Evolutionary conservation across 2,329 filamentous ascomycete genomes (phyloP), one percentile per base, ranked within the genome.

Genomic region (Lachnellula suecica): DNA sequence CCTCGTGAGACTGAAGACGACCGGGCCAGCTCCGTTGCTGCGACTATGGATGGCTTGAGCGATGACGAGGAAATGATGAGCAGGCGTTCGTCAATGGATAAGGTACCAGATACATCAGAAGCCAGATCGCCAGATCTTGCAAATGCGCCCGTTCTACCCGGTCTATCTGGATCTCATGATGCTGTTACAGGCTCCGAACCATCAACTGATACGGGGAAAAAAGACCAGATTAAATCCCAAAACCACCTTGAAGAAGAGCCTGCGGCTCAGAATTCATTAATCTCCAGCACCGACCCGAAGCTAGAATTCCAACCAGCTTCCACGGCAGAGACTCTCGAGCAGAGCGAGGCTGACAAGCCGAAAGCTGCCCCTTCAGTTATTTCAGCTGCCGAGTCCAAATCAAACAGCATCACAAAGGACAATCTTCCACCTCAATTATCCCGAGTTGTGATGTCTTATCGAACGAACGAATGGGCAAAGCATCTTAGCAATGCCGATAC

Each of bases 391-490:
- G 70, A 70, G 2, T 78, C 79, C 2, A 70, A 72, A 13, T 68
- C 72, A 7, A 70, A 69, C 15, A 80, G 72, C 43, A 68, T 88
- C 53, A 84, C 79, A 4, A 79, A 78, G 57, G 82, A 84, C 3
- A 77, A 77, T 10, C 77, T 96, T 9, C 89, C 89, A 0, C 74
- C 78, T n/a, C 82, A 83, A 11, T 71, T 91, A 29, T 94, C 91
- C 1, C 86, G 83, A 55, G 81, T 96, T 8, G 87, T 91, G 2
- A 75, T 90, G 67, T 89, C 88, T 0, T 96, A 94, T 66, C 83
- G 93, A 52, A 97, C 91, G 2, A 96, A 96, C 59, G 93, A 97
- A 71, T 97, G 93, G 93, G 91, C 91, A 0, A 97, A 96, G 68
- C 91, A 96, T 68, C 77, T 96, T 10, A 84, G 85, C 57, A 74